Base-by-base conservation (phyloP, 495 filamentous ascomycete species). In the Wilcoxina mikolae region DNA sequence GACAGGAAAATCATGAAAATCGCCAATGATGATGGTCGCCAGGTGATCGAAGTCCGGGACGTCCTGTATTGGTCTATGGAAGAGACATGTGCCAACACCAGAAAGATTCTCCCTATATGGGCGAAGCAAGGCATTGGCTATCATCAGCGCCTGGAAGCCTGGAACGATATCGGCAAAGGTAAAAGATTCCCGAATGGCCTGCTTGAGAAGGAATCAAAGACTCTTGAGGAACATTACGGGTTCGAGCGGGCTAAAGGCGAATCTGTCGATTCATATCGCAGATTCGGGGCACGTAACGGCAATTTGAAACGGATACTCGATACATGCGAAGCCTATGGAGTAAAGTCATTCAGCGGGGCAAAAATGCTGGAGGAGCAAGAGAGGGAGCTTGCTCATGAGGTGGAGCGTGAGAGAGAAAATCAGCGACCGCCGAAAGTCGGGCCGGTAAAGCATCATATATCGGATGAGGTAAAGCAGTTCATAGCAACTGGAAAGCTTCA, bases 301-400 rank as follows among this genome's bases (percentile, higher is more conserved):
- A 78, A 76, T 22, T 22, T 50, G 0, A 52, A 62, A 2, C 67
- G 70, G 12, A 79, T 74, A 55, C 35, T 50, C 18, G 65, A 76
- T 33, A 59, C 51, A 5, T 59, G 57, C 3, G 26, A 41, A 17
- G 51, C 31, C 18, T 78, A 79, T 51, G 66, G 63, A 0, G 60
- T 68, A 3, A 26, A 64, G 0, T 49, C 68, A 4, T 55, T 73
- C 38, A 38, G 58, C 7, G 62, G 67, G 1, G 69, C 72, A 0
- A 61, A 66, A 0, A 67, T 84, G 2, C 70, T 81, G 15, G 81
- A 88, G 61, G 82, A 85, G 58, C 81, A 84, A 50, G 83, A 86
- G 61, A 72, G 82, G 0, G 80, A 87, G 57, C 69, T 85, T 0
- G 72, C 75, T 0, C 77, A 76, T 1, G 81, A 86, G 56, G 70